Conservation (phyloP, 192 early-diverging fungal genomes). For the Jimgerdemannia flammicorona region DNA sequence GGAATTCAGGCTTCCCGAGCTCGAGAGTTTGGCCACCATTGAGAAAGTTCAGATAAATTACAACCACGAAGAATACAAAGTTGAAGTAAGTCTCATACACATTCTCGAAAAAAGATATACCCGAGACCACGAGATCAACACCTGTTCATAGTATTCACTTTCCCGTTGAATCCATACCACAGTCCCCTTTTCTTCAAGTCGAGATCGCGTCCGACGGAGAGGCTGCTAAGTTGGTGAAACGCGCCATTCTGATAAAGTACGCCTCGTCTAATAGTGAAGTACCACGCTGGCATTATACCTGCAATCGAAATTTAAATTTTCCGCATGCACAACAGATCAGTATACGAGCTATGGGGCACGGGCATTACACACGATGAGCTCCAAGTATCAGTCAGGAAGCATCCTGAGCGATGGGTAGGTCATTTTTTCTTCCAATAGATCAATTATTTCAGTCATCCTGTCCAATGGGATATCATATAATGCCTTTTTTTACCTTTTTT, state of each 20-base stretch:
- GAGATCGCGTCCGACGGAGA: constrained; percentile 62
- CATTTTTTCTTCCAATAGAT: not conserved
- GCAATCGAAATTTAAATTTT: not conserved
- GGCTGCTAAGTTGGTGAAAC: constrained; percentile 68
- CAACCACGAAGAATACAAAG: constrained; percentile 54
- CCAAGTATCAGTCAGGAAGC: constrained; percentile 51
- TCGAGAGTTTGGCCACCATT: constrained; percentile 76
- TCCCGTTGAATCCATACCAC: not conserved
- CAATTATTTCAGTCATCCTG: no score
- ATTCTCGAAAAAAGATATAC: not conserved
- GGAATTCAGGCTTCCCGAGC: constrained; percentile 79
- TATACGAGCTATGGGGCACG: constrained; percentile 75
- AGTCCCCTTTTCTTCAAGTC: constrained; percentile 81
- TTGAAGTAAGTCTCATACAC: constrained; percentile 41
- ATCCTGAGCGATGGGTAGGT: constrained; percentile 55
- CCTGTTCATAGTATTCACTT: not conserved
- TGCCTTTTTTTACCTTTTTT: no score
- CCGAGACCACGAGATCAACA: not conserved
- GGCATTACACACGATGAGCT: constrained; percentile 59
- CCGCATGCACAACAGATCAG: constrained; percentile 43
- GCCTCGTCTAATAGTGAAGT: constrained; percentile 2
- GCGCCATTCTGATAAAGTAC: constrained; percentile 84
- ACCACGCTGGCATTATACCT: not conserved
- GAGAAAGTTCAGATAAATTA: constrained; percentile 68
- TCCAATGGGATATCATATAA: no score